Percentiles rank a stretch among this genome's conserved stretches.
Evolutionary conservation across 2,329 filamentous ascomycete species (phyloP).

Genomic region (Arthrobotrys entomopaga): DNA sequence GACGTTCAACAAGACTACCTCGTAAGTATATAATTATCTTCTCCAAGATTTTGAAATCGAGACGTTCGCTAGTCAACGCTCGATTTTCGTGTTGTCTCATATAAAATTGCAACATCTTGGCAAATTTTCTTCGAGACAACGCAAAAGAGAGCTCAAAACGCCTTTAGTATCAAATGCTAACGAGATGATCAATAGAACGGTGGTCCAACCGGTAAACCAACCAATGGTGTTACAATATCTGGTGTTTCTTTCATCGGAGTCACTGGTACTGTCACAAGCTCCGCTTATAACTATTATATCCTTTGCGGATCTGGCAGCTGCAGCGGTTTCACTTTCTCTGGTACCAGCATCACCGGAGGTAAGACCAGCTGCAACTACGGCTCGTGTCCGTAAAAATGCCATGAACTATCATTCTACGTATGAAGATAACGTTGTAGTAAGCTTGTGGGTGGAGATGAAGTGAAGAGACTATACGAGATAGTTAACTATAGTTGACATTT

Average conservation of each 20-base stretch:
- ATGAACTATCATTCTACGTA: neutral
- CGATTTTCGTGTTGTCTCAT: no score
- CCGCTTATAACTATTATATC: conserved; percentile 65
- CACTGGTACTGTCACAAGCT: conserved; percentile 50
- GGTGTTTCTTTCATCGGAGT: conserved; percentile 20
- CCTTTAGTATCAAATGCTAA: neutral
- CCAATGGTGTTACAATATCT: conserved; percentile 29
- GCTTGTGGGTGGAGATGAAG: neutral
- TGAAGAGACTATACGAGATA: neutral
- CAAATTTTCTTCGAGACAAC: no score
- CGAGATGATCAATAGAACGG: conserved; percentile 18
- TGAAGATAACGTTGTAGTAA: neutral
- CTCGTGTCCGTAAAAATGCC: conserved; percentile 17
- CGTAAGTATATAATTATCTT: conserved; percentile 16
- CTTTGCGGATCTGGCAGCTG: conserved; percentile 66
- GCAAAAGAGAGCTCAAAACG: no score
- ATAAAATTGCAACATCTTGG: no score
- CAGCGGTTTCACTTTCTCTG: conserved; percentile 68
- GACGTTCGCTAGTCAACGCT: no score
- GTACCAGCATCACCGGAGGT: conserved; percentile 67
- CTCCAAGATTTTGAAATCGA: no score
- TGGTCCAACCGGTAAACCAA: conserved; percentile 28
- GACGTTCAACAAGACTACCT: conserved; percentile 36
- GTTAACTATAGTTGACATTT: neutral
- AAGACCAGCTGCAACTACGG: conserved; percentile 59